Evolutionary conservation across 1,139 yeast species (phyloP).

Genomic region (Magnusiomyces ingens): DNA sequence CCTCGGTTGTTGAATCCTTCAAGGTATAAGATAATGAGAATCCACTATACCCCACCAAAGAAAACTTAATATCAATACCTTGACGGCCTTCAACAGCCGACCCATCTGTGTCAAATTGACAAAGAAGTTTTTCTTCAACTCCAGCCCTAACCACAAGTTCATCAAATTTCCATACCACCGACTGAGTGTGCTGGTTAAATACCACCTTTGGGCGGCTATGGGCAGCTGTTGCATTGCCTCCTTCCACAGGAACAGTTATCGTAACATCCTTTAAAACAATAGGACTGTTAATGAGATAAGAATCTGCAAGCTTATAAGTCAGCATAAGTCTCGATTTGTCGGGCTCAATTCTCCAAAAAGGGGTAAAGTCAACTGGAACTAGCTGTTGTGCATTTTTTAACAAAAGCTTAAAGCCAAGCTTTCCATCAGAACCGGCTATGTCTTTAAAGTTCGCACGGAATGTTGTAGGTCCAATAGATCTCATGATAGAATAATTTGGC

Average conservation of each 20-base stretch:
- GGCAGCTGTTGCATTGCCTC: conserved; percentile 56
- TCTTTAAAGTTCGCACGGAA: conserved; percentile 19
- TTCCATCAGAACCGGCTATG: conserved; percentile 14
- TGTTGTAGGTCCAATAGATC: conserved; percentile 14
- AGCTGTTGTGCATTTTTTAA: conserved; percentile 34
- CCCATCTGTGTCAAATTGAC: conserved; percentile 35
- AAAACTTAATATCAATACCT: conserved; percentile 30
- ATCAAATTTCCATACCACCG: conserved; percentile 75
- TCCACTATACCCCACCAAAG: conserved; percentile 8
- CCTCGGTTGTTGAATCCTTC: conserved; percentile 1
- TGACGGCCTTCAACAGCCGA: conserved; percentile 27
- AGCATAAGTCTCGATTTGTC: conserved; percentile 81
- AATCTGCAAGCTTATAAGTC: conserved; percentile 54
- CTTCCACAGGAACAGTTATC: conserved; percentile 49
- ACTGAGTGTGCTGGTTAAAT: conserved; percentile 72
- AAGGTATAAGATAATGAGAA: not conserved
- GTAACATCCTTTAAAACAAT: conserved; percentile 50
- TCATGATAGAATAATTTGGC: conserved; percentile 23
- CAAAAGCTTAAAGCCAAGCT: conserved; percentile 46
- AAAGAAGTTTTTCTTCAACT: conserved; percentile 44
- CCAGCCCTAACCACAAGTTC: conserved; percentile 59
- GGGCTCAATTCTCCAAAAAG: conserved; percentile 83
- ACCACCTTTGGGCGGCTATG: conserved; percentile 88
- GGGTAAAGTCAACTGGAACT: conserved; percentile 63
- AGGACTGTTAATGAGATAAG: conserved; percentile 36